Evolutionary conservation across 352 stramenopile genomes (phyloP).

Genomic region (Achlya hypogyna): DNA sequence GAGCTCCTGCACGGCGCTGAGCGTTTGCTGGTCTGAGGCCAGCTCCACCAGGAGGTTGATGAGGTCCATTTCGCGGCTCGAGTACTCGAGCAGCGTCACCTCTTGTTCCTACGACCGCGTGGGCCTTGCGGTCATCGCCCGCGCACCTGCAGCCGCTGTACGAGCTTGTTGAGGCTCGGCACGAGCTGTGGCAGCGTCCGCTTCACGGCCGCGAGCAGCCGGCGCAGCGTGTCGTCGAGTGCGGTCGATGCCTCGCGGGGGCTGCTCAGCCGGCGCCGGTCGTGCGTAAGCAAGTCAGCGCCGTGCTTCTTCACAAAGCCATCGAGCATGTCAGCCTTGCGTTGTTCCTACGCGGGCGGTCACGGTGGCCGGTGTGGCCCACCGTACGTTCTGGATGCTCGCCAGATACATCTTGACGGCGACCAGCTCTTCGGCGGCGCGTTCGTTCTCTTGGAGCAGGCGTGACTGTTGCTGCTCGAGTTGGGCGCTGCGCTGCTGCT

Average conservation of each 20-base stretch:
- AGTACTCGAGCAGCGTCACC: slow-evolving; percentile 57
- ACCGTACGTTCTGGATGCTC: slow-evolving; percentile 15
- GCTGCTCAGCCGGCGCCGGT: background rate
- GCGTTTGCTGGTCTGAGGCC: slow-evolving; percentile 54
- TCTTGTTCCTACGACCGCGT: slow-evolving; percentile 33
- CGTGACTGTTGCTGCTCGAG: slow-evolving; percentile 9
- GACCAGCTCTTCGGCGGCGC: slow-evolving; percentile 14
- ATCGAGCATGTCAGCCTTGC: slow-evolving; percentile 44
- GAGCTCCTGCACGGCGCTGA: too few relatives aligned
- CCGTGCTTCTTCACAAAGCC: slow-evolving; percentile 73
- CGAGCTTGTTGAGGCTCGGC: slow-evolving; percentile 54
- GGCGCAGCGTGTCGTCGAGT: slow-evolving; percentile 39
- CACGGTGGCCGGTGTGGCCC: background rate
- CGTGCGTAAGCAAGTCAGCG: slow-evolving; percentile 25
- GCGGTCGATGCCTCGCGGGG: background rate
- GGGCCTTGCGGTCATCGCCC: background rate
- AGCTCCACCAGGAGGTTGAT: slow-evolving; percentile 73
- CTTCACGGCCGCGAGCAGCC: slow-evolving; percentile 34
- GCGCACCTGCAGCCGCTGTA: slow-evolving; percentile 46
- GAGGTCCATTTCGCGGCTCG: slow-evolving; percentile 67
- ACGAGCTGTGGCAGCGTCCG: slow-evolving; percentile 53
- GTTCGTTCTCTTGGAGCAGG: slow-evolving; percentile 18
- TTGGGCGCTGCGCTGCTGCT: slow-evolving; percentile 15
- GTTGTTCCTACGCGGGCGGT: slow-evolving; percentile 7
- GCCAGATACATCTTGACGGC: slow-evolving; percentile 21